A percentile compares a stretch with the other conserved stretches of the same genome.
Evolutionary conservation across 2,329 filamentous ascomycete genomes (phyloP).

Genomic region (Arthrobotrys entomopaga): DNA sequence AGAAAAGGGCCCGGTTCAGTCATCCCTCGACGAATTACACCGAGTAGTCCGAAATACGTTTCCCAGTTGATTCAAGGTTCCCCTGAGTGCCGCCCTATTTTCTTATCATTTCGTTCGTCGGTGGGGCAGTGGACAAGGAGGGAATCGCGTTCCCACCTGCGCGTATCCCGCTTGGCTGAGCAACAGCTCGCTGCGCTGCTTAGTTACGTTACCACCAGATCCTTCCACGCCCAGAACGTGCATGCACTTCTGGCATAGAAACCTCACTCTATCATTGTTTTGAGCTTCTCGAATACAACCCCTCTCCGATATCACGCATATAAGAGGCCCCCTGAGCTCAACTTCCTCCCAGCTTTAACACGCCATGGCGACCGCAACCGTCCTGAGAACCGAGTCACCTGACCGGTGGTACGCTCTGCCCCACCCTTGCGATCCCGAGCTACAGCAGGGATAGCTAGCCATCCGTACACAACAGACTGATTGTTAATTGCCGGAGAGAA

Average conservation of each 20-base stretch:
- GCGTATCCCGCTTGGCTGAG: constrained; percentile 43
- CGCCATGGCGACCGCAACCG: constrained; percentile 42
- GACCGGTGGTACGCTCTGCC: constrained; percentile 42
- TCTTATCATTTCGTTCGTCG: neutral
- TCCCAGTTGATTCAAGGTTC: constrained; percentile 16
- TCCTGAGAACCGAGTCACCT: constrained; percentile 46
- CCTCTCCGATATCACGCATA: constrained; percentile 13
- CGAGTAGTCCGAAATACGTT: constrained; percentile 48
- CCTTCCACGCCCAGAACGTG: constrained; percentile 17
- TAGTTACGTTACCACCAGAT: constrained; percentile 30
- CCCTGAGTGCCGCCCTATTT: neutral
- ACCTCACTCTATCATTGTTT: too few species aligned
- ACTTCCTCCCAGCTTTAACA: constrained; percentile 1
- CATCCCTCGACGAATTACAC: constrained; percentile 50
- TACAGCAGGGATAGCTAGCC: constrained; percentile 5
- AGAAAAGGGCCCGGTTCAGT: constrained; percentile 48
- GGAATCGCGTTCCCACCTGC: constrained; percentile 20
- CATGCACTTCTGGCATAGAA: constrained; percentile 37
- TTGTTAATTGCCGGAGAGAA: constrained; percentile 25
- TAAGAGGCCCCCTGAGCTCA: neutral
- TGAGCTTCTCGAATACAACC: constrained; percentile 9
- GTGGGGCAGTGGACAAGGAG: neutral
- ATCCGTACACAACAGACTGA: neutral
- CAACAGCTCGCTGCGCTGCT: constrained; percentile 3
- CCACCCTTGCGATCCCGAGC: constrained; percentile 50